Evolutionary conservation across 805 yeast genomes (phyloP), one percentile per base, ranked within the genome.

Genomic region (Candida hungchunana): DNA sequence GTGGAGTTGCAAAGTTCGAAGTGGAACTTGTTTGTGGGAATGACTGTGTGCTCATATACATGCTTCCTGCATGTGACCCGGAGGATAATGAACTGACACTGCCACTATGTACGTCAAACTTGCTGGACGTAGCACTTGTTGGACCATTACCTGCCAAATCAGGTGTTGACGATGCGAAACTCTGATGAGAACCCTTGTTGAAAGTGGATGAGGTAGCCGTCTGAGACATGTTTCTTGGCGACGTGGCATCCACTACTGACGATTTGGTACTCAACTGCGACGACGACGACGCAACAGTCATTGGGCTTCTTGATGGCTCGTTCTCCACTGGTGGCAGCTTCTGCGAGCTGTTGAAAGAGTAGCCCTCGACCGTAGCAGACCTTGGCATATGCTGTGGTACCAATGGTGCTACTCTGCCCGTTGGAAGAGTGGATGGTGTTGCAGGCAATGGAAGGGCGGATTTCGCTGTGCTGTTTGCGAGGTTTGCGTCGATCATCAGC

Each of bases 1-100:
- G n/a, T n/a, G n/a, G n/a, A n/a, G n/a, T n/a, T n/a, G n/a, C n/a
- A n/a, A n/a, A 21, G n/a, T 13, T 23, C 12, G 37, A 8, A 8
- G 32, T 12, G 11, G 40, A 24, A 2, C 30, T 26, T 9, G n/a
- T 16, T 7, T 31, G 26, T 9, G 34, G 33, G 23, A 40, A 34
- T 6, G 43, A 34, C 11, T 32, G 40, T 15, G 47, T 37, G 29
- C 46, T 42, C 28, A 32, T 32, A 25, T 42, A 39, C n/a, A 36
- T 24, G 18, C 43, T 42, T 12, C 23, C 42, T 6, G 25, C 26
- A 26, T 21, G 22, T 11, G n/a, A 36, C n/a, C 18, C 15, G 13
- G 6, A 16, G 4, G 22, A 30, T 17, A 25, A 18, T 14, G 32
- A 31, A 10, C 10, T 24, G 8, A 29, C 25, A 14, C 34, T 31